A percentile compares a stretch with the other conserved stretches of the same genome.
Evolutionary conservation across 345 rosid species (phyloP).

Genomic region (thale cress (Arabidopsis thaliana)): DNA sequence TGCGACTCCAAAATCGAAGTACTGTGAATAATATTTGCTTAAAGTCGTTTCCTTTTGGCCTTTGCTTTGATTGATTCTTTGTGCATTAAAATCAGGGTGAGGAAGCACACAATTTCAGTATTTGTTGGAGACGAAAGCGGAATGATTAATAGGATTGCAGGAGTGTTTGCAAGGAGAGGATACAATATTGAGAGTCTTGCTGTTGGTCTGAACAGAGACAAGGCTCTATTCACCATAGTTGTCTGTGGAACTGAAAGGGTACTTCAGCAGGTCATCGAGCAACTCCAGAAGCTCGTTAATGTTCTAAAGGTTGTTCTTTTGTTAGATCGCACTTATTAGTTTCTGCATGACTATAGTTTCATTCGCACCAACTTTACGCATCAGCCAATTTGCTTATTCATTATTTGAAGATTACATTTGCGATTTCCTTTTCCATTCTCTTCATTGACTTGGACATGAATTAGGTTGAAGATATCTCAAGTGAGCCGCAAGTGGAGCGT

Average conservation of each 20-base stretch:
- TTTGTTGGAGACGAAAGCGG: slow-evolving; percentile 99
- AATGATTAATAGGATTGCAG: slow-evolving; percentile 95
- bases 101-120: slow-evolving; percentile 84
- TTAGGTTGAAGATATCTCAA: slow-evolving; percentile 92
- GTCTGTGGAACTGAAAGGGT: slow-evolving; percentile 86
- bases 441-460: slow-evolving; percentile 3
- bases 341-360: background rate
- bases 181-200: slow-evolving; percentile 98
- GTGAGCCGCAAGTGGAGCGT: slow-evolving; percentile 92
- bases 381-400: slow-evolving; percentile 1
- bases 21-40: slow-evolving; percentile 6
- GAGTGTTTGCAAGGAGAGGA: slow-evolving; percentile 95
- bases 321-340: background rate
- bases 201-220: slow-evolving; percentile 90
- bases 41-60: slow-evolving; percentile 2
- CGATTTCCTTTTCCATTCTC: background rate
- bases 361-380: background rate
- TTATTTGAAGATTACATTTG: background rate
- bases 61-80: background rate
- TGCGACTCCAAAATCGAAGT: slow-evolving; percentile 47
- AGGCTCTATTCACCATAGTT: slow-evolving; percentile 91
- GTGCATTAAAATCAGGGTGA: slow-evolving; percentile 53
- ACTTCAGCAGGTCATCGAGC: slow-evolving; percentile 86
- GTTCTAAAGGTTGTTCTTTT: slow-evolving; percentile 71
- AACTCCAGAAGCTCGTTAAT: slow-evolving; percentile 95